Evolutionary conservation across 768 basidiomycete genomes (phyloP), one percentile per base, ranked within the genome.

Genomic region (Plicaturopsis crispa): DNA sequence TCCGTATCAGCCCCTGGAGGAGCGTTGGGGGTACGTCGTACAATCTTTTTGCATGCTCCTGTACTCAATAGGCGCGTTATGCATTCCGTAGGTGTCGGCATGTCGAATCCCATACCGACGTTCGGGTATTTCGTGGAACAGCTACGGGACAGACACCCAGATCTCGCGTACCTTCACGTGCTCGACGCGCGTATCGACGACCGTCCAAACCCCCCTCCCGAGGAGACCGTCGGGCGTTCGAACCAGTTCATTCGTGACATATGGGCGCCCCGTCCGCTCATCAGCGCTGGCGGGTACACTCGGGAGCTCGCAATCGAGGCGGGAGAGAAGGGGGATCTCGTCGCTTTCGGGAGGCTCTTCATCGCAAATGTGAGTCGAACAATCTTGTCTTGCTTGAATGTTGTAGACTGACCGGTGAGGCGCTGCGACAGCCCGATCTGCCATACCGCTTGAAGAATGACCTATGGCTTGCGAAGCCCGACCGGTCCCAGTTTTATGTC

Each of bases 1-100:
- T 73, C 40, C 61, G 70, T 5, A 22, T 73, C 11, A 62, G 62
- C 39, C 70, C 63, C 1, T 70, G 57, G 60, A 45, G 45, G 12
- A 21, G 31, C 2, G 53, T 47, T 40, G 58, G 57, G 33, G 48
- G 54, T 50, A 11, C 16, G 2, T 37, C 4, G 4, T 19, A 34
- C 13, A 46, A 10, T n/a, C n/a, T 10, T n/a, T n/a, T n/a, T 30
- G 28, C n/a, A 1, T 40, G 12, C 48, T 43, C n/a, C n/a, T n/a
- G n/a, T 49, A 47, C n/a, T n/a, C n/a, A n/a, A n/a, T n/a, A n/a
- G n/a, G n/a, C n/a, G n/a, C n/a, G n/a, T n/a, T n/a, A n/a, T n/a
- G n/a, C n/a, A n/a, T n/a, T n/a, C n/a, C n/a, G n/a, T 54, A 67
- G 51, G 52, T 30, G 57, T 63, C 52, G 40, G 44, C 18, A 44